A percentile compares a stretch with the other conserved stretches of the same genome.
Conservation (phyloP, 1,284 basidiomycete species). For the Quambalaria eucalypti region DNA sequence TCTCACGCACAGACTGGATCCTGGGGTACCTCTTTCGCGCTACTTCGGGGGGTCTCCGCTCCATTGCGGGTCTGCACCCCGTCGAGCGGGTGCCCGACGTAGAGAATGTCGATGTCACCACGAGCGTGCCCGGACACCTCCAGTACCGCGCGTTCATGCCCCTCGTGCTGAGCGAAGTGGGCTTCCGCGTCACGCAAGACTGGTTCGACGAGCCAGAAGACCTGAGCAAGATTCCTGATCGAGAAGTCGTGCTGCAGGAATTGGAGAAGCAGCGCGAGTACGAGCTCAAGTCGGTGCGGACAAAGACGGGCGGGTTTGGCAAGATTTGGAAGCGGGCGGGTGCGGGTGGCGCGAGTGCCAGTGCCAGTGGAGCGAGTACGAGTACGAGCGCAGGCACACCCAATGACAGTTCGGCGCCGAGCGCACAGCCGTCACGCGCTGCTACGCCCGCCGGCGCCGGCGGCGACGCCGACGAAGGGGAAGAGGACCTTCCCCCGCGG, state of each 20-base stretch:
- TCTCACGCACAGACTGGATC: constrained; percentile 45
- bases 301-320: constrained; percentile 30
- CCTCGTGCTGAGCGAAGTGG: constrained; percentile 41
- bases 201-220: constrained; percentile 47
- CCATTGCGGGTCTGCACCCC: constrained; percentile 43
- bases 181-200: constrained; percentile 43
- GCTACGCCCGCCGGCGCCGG: constrained; percentile 1
- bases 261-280: constrained; percentile 5
- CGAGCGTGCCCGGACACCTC: constrained; percentile 41
- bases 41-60: constrained; percentile 41
- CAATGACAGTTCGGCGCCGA: too few relatives aligned
- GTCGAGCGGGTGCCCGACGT: constrained; percentile 40
- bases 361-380: constrained; percentile 5
- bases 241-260: constrained; percentile 26
- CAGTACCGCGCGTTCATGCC: constrained; percentile 43
- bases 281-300: constrained; percentile 28
- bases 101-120: constrained; percentile 45
- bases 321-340: constrained; percentile 20
- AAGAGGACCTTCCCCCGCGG: constrained; percentile 33
- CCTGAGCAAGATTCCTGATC: constrained; percentile 36
- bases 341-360: constrained; percentile 3
- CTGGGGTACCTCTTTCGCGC: constrained; percentile 44
- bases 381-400: too few relatives aligned
- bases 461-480: constrained; percentile 29
- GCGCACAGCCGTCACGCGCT: background rate